A percentile compares a stretch with the other conserved stretches of the same genome.
Evolutionary conservation across 2,329 filamentous ascomycete genomes (phyloP).

Genomic region (Venturia carpophila): DNA sequence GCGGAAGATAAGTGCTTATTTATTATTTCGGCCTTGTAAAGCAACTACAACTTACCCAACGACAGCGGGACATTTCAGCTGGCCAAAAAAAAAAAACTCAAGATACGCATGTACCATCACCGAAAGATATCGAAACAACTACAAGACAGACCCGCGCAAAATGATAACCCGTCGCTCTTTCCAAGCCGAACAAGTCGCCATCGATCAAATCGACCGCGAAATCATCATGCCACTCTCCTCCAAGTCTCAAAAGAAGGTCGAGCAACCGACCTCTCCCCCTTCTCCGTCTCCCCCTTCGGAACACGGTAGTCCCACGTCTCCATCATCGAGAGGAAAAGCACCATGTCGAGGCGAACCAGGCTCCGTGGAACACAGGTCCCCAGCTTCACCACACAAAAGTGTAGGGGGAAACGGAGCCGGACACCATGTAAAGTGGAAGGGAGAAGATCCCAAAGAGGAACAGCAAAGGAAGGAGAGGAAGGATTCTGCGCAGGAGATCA

Average conservation of each 20-base stretch:
- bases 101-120: neutral
- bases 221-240: neutral
- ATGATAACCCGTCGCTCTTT: slow-evolving; percentile 8
- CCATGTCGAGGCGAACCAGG: neutral
- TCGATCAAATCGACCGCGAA: neutral
- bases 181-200: slow-evolving; percentile 2
- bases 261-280: neutral
- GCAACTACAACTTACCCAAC: neutral
- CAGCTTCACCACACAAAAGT: neutral
- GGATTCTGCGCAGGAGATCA: neutral
- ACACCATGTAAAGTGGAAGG: slow-evolving; percentile 2
- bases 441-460: neutral
- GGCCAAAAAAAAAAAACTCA: too few species aligned
- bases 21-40: neutral
- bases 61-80: neutral
- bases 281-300: neutral
- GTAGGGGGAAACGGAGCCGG: neutral
- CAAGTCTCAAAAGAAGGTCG: neutral
- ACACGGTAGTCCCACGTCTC: neutral
- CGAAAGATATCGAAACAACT: neutral
- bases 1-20: too few species aligned
- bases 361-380: neutral
- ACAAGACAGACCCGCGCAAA: neutral
- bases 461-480: neutral
- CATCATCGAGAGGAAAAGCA: neutral